Evolutionary conservation across 2,329 filamentous ascomycete genomes (phyloP), one percentile per base, ranked within the genome.

Genomic region (Falciphora oryzae): DNA sequence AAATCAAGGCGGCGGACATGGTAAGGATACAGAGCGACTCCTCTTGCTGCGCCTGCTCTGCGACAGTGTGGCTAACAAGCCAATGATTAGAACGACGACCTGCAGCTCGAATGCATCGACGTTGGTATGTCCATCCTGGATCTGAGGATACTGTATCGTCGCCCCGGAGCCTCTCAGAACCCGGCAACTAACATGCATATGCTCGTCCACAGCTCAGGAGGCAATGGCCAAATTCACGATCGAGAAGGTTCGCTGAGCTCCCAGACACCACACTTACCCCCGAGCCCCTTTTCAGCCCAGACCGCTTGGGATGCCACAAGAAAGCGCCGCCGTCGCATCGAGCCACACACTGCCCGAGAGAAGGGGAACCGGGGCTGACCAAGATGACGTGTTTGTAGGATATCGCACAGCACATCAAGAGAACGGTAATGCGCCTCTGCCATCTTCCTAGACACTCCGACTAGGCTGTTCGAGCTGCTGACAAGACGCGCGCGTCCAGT

Each of bases 1-100:
- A 97, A 80, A 89, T 99, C 79, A 99, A 99, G 83, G 97, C 93
- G 71, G 94, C 92, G 66, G 95, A 99, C 76, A 99, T 99, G 95
- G 95, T 98, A 84, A 78, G 82, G 66, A 61, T 18, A 22, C 28
- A 25, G 57, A 28, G 16, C 11, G 44, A 59, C 29, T 29, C 7
- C 1, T 25, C 13, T 16, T 25, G 14, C 18, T 18, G 27, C 3
- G 25, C 57, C 13, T 31, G 25, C 7, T 18, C 29, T 44, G 29
- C 28, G 38, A 28, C 38, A 53, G 50, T 31, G 29, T 50, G 14
- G 25, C 50, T 44, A 56, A 38, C 63, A 28, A 57, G 35, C 58
- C n/a, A 56, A n/a, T 16, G 28, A 25, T n/a, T 75, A 98, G 95
- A 94, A 89, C 73, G 94, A 98, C 66, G 93, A 97, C 73, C 97